Percentiles rank a stretch among this genome's conserved stretches.
Evolutionary conservation across 2,329 filamentous ascomycete species (phyloP).

Genomic region (Fusarium pilosicola): DNA sequence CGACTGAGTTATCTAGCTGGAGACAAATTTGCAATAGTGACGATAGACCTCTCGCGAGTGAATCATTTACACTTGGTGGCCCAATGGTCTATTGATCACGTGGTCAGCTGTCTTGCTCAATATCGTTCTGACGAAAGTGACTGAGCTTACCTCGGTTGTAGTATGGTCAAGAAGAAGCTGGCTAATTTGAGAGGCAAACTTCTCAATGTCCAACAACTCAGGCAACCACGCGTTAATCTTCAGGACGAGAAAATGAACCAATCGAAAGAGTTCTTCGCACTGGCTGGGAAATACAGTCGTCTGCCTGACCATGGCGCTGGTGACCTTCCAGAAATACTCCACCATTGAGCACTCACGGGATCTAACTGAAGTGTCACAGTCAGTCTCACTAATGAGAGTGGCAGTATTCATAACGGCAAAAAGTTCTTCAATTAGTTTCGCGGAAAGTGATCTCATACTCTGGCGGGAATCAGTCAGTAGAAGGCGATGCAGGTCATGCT

Average conservation of each 20-base stretch:
- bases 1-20: constrained; percentile 42
- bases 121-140: background rate
- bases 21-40: constrained; percentile 47
- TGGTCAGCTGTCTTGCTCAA: constrained; percentile 1
- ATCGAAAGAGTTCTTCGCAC: constrained; percentile 58
- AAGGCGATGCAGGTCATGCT: constrained; percentile 36
- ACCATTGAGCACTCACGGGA: constrained; percentile 24
- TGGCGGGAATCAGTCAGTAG: constrained; percentile 45
- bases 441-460: constrained; percentile 45
- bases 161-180: constrained; percentile 52
- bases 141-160: constrained; percentile 52
- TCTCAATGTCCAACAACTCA: constrained; percentile 46
- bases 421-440: constrained; percentile 48
- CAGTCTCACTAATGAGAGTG: background rate
- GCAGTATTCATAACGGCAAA: constrained; percentile 18
- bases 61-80: constrained; percentile 42
- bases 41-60: constrained; percentile 45
- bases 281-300: constrained; percentile 46
- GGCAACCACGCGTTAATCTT: constrained; percentile 43
- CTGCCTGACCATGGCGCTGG: constrained; percentile 49
- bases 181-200: constrained; percentile 45
- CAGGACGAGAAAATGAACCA: constrained; percentile 54
- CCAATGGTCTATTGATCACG: constrained; percentile 40
- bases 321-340: constrained; percentile 47
- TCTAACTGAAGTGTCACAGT: background rate